A percentile compares a stretch with the other conserved stretches of the same genome.
These are phyloP conservation scores for Massarina eburnea DNA, from an alignment of 2,329 filamentous ascomycete species.

Conservation along the genomic window DNA sequence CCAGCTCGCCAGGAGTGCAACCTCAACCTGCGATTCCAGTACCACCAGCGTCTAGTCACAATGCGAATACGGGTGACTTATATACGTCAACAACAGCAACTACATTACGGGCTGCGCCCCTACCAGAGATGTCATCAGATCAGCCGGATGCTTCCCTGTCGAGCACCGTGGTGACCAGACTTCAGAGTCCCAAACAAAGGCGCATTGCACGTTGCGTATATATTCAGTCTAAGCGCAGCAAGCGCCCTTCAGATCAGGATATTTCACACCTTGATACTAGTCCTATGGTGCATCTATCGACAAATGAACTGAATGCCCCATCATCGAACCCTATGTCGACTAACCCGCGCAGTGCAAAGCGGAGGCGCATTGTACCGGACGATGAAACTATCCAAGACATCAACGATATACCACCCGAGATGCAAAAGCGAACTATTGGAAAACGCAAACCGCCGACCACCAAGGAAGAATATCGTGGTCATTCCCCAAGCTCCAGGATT, in stretches of 20 bases:
- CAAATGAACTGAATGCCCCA: too few relatives aligned
- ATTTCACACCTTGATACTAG: too few relatives aligned
- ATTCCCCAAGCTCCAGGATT: conserved; percentile 2
- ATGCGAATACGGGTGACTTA: conserved; percentile 6
- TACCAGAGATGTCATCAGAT: conserved; percentile 10
- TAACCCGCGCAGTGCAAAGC: too few relatives aligned
- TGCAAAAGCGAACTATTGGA: not conserved
- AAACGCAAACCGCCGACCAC: not conserved
- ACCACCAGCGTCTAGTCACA: conserved; percentile 8
- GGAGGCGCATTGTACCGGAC: too few relatives aligned
- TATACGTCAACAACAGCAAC: conserved; percentile 28
- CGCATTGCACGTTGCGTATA: not conserved
- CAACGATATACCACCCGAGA: not conserved
- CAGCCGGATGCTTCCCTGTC: conserved; percentile 7
- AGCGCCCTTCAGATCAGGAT: not conserved
- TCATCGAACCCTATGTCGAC: too few relatives aligned
- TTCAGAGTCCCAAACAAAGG: not conserved
- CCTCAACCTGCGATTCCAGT: conserved; percentile 3
- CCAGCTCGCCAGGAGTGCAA: conserved; percentile 10
- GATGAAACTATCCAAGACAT: not conserved
- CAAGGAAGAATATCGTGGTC: not conserved
- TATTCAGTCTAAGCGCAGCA: not conserved
- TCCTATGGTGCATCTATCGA: too few relatives aligned
- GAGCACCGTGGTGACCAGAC: conserved; percentile 9
- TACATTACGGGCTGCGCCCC: conserved; percentile 31